phyloP scores from a whole-genome alignment of 2,329 filamentous ascomycete genomes.

The Teratosphaeria epicoccoides region DNA sequence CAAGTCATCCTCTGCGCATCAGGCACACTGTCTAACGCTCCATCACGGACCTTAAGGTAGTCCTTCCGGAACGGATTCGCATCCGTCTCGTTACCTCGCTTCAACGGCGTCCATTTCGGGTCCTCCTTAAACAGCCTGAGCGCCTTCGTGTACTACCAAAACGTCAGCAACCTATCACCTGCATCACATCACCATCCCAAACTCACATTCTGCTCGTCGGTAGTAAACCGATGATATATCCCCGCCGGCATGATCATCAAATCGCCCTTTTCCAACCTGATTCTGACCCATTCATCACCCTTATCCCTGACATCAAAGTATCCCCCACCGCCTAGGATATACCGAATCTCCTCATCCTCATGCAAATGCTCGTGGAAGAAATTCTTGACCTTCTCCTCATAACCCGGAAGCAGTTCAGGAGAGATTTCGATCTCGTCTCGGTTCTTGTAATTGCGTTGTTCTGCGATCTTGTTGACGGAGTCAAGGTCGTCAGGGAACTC shows the following conservation, averaged over 20 bases:
- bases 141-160: conserved; percentile 72
- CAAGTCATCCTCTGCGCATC: background rate
- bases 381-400: conserved; percentile 84
- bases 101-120: conserved; percentile 94
- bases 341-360: conserved; percentile 97
- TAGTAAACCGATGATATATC: conserved; percentile 97
- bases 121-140: conserved; percentile 97
- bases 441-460: conserved; percentile 76
- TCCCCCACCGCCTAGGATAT: conserved; percentile 76
- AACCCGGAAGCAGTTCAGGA: conserved; percentile 69
- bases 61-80: conserved; percentile 65
- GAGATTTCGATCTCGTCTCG: conserved; percentile 88
- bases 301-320: conserved; percentile 86
- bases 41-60: conserved; percentile 48
- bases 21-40: background rate
- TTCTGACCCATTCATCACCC: conserved; percentile 80
- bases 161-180: conserved; percentile 11
- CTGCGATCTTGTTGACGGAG: conserved; percentile 63
- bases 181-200: background rate
- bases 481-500: conserved; percentile 51
- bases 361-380: conserved; percentile 96
- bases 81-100: conserved; percentile 68
- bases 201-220: conserved; percentile 79
- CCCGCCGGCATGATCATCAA: conserved; percentile 87
- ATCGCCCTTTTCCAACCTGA: conserved; percentile 74